Percentiles rank a stretch among this genome's conserved stretches.
Evolutionary conservation across 2,329 filamentous ascomycete species (phyloP).

Genomic region (Arthrinium puccinioides): DNA sequence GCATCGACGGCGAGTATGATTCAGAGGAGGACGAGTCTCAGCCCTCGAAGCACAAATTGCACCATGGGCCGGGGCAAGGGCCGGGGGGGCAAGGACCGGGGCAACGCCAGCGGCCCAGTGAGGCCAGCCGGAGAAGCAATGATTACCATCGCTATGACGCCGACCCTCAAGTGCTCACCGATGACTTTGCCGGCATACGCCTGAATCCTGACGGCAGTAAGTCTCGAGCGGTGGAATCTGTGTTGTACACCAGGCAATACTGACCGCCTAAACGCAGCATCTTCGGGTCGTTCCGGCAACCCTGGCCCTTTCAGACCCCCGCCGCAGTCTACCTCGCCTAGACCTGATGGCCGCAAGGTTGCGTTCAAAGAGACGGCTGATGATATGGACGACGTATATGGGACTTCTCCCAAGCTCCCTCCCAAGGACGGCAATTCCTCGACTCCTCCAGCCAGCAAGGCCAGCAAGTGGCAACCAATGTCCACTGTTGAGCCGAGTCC

Average conservation of each 20-base stretch:
- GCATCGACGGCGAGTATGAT: constrained; percentile 80
- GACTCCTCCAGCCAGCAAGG: constrained; percentile 45
- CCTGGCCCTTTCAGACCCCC: constrained; percentile 68
- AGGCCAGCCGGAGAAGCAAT: constrained; percentile 63
- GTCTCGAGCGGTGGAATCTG: constrained; percentile 20
- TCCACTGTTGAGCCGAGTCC: constrained; percentile 79
- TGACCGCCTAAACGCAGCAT: constrained; percentile 32
- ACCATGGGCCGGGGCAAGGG: no score
- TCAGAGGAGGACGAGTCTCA: constrained; percentile 54
- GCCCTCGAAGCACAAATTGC: constrained; percentile 21
- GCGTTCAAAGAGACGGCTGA: constrained; percentile 60
- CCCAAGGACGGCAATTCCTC: constrained; percentile 45
- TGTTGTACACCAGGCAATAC: constrained; percentile 26
- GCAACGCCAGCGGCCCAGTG: constrained; percentile 41
- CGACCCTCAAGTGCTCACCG: constrained; percentile 81
- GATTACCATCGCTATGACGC: constrained; percentile 93
- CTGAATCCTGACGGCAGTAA: constrained; percentile 56
- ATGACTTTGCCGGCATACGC: constrained; percentile 75
- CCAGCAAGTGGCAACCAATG: constrained; percentile 96
- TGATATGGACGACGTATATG: constrained; percentile 73
- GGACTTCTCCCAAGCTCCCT: constrained; percentile 49
- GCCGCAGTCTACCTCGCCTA: constrained; percentile 43
- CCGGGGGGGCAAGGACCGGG: no score
- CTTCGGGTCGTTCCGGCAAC: constrained; percentile 57
- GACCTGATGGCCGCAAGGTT: constrained; percentile 44